Conservation (phyloP, 176 grass and related monocot species). For the Hyparrhenia diplandra region DNA sequence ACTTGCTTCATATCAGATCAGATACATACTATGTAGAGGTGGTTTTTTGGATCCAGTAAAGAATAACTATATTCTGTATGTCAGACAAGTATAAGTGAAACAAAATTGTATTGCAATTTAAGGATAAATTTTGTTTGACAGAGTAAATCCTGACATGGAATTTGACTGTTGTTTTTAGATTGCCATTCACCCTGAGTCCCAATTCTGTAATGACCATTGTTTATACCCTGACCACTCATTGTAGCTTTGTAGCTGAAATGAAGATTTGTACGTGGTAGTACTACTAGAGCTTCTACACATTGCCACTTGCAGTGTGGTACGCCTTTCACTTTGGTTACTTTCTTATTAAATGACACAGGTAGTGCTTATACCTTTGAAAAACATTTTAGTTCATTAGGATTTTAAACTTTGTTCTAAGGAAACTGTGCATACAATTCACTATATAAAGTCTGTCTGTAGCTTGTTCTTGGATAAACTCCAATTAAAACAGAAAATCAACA, state of each 20-base stretch:
- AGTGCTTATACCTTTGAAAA: neutral
- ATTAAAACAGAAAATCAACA: neutral
- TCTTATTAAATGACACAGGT: neutral
- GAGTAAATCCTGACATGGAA: neutral
- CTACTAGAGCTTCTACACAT: neutral
- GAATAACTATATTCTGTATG: neutral
- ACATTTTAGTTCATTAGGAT: neutral
- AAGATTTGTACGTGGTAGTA: neutral
- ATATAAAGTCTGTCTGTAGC: neutral
- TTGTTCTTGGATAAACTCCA: neutral
- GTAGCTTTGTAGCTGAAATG: neutral
- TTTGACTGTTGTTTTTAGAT: neutral
- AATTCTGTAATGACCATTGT: neutral
- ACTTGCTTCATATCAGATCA: slow-evolving; percentile 21
- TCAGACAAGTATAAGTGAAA: neutral
- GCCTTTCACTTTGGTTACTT: neutral
- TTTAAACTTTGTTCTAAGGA: neutral
- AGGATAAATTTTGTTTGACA: neutral
- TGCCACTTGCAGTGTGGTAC: neutral
- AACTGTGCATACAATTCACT: neutral
- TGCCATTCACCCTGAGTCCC: neutral
- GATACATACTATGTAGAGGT: neutral
- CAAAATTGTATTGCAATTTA: neutral
- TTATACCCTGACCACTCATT: neutral
- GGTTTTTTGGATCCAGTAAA: neutral